These are phyloP conservation scores for Isabelozyma heimii DNA, from an alignment of 805 yeast species.

Conservation along the genomic window DNA sequence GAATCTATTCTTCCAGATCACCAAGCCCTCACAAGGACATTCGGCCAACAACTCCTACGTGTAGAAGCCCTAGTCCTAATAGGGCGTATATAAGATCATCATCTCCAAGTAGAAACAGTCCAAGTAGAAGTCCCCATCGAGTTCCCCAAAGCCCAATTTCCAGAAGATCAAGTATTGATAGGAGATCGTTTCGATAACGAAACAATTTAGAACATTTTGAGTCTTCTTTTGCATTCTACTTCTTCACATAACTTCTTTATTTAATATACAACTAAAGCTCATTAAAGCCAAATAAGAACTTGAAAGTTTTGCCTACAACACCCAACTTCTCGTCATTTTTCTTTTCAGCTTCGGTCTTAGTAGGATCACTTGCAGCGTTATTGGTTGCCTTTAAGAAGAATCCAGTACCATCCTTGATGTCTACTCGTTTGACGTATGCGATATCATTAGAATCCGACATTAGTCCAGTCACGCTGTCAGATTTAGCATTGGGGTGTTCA, in stretches of 20 bases:
- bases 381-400: conserved; percentile 29
- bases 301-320: conserved; percentile 28
- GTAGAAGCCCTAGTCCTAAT: not conserved
- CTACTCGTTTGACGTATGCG: conserved; percentile 27
- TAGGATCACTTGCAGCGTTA: conserved; percentile 13
- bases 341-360: conserved; percentile 15
- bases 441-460: not conserved
- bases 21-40: not conserved
- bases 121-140: not conserved
- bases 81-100: not conserved
- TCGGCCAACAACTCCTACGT: not conserved
- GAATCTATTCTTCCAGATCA: not conserved
- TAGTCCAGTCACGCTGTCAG: not conserved
- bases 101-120: not conserved
- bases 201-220: not conserved
- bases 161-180: not conserved
- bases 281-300: conserved; percentile 42
- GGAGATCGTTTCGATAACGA: conserved; percentile 1
- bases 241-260: not conserved
- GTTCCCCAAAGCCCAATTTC: not conserved
- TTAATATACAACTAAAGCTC: conserved; percentile 27
- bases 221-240: not conserved
- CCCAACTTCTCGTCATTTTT: conserved; percentile 29
- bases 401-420: conserved; percentile 38
- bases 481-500: conserved; percentile 4